Evolutionary conservation across 371 early-diverging fungal species (phyloP).

Genomic region (Mortierella sp.): DNA sequence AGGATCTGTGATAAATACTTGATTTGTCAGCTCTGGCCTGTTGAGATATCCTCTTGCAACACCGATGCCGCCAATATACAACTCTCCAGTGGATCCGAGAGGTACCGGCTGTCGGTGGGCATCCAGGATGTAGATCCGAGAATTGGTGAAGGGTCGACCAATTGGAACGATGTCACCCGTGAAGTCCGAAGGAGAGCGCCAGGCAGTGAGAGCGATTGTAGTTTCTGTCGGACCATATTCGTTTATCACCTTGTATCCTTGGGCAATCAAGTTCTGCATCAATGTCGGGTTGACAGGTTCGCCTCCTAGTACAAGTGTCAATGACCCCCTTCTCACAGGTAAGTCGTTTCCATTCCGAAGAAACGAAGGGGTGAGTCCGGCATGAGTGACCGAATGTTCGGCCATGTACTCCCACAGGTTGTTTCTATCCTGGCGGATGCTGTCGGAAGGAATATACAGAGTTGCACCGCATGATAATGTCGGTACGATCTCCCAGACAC

Average conservation of each 20-base stretch:
- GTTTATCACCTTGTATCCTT: no score
- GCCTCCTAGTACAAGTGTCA: neutral
- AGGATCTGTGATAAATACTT: constrained; percentile 13
- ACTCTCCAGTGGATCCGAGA: constrained; percentile 33
- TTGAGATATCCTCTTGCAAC: constrained; percentile 43
- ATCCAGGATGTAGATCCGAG: constrained; percentile 15
- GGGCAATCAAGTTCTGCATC: no score
- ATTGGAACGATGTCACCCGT: constrained; percentile 8
- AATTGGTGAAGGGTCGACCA: constrained; percentile 16
- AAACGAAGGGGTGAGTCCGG: constrained; percentile 7
- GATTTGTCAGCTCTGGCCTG: constrained; percentile 31
- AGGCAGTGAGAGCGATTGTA: constrained; percentile 4
- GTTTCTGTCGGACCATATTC: constrained; percentile 54
- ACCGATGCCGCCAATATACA: no score
- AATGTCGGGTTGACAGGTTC: no score
- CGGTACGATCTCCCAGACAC: constrained; percentile 9
- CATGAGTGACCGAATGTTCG: neutral
- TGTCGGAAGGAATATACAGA: constrained; percentile 1
- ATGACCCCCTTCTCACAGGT: neutral
- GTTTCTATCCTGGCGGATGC: neutral
- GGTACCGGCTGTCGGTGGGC: constrained; percentile 13
- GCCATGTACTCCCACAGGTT: neutral
- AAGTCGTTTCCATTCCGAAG: constrained; percentile 7
- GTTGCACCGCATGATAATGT: constrained; percentile 8
- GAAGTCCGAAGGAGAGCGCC: no score